Base-by-base conservation (phyloP, 1,139 yeast species). In the Magnusiomyces fungicola region DNA sequence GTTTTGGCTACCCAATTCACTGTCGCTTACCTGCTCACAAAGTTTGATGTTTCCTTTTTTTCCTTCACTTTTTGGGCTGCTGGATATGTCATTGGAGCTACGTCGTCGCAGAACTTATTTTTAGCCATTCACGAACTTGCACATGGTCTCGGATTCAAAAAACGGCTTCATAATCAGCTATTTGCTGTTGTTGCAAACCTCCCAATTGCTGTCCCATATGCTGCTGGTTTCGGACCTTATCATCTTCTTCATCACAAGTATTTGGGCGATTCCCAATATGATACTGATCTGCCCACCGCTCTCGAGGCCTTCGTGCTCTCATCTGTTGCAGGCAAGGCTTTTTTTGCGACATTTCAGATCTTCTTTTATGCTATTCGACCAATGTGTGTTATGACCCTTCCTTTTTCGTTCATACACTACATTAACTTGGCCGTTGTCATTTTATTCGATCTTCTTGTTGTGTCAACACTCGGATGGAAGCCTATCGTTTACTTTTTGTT, bases 211-310 rank as follows among this genome's bases (percentile, higher is more conserved):
- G 75, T 89, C 36, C 97, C 97, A 0, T 89, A 87, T 66, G 77
- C 88, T 40, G 96, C 96, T 0, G 83, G 95, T 2, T 89, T 89
- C 67, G 88, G 84, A 54, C 96, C 96, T 10, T 89, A 89, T 65
- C 97, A 89, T 61, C 87, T 87, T 63, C 73, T 89, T 45, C 97
- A 89, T 62, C 97, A 89, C 68, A 89, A 89, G 66, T 88, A 84
- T 61, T 69, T 85, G 63, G 97, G 97, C n/a, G 96, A 89, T 64
- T 83, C 80, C 58, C 73, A 75, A 46, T 80, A 80, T 61, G 97
- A 89, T 65, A 84, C 96, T 0, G 97, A 89, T 65, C 72, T 89
- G 55, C 97, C 97, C 37, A 89, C 96, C 0, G 65, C 68, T 37
- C 73, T 79, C 34, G 97, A 89, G 66, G 94, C 94, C 0, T 50